Evolutionary conservation across 306 rosid genomes (phyloP), one percentile per base, ranked within the genome.

Genomic region (Sicyos baderoa): DNA sequence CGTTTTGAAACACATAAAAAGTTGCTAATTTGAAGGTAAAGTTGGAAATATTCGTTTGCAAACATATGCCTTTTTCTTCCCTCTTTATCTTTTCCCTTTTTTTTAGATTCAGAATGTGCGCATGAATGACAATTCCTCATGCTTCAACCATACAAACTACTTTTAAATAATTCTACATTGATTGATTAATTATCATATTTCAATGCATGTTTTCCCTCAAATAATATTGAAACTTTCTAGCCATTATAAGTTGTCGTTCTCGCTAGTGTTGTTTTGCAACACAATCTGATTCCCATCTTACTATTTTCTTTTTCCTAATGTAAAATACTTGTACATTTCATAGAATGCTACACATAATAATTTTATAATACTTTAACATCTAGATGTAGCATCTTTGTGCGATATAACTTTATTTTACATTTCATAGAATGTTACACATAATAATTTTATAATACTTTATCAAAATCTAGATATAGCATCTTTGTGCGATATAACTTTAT

Each of bases 11-110:
- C 47, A 25, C 71, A 21, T 7, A 66, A 66, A 63, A 66, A 47
- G 71, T 66, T 66, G 71, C 74, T 27, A 56, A 75, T 57, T 66
- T 66, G 22, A 68, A 29, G 64, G 48, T 50, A 58, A 59, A 68
- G 45, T 66, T 47, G 71, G 47, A 52, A 58, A 32, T 32, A 60
- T 35, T 35, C 42, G 42, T 35, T 29, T 29, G 35, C 35, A 29
- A 29, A 29, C 13, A 16, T 32, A n/a, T 29, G 22, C 44, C 6
- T 6, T 35, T 27, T 55, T 21, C 21, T 54, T 37, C 35, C 35
- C 35, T 16, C 17, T 11, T 7, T 5, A n/a, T 60, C 15, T 60
- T 35, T 17, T 61, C 29, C 32, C 16, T 15, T 10, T 35, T 11
- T 35, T 5, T 3, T 2, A 35, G 49, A 61, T 8, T 58, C 32